These are phyloP conservation scores for Pseudogymnoascus sp. DNA, from an alignment of 2,329 filamentous ascomycete species.

Conservation along the genomic window DNA sequence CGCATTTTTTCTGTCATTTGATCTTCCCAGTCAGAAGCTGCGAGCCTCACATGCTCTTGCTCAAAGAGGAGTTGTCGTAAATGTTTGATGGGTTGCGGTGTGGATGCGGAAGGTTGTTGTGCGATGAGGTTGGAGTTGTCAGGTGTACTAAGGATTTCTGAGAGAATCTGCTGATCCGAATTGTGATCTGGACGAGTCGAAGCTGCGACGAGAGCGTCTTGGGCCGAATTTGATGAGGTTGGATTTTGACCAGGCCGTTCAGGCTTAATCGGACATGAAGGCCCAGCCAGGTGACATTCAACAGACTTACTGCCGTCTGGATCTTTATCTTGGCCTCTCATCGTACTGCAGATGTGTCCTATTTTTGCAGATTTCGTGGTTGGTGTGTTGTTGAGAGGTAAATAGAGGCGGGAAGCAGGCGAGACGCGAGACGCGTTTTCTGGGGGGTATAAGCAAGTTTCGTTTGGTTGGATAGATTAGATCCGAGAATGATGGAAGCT, in stretches of 20 bases:
- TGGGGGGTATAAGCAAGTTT: not conserved
- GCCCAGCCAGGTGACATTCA: not conserved
- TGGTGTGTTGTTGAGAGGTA: not conserved
- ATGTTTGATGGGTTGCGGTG: not conserved
- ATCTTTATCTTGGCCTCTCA: not conserved
- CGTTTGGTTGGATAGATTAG: not conserved
- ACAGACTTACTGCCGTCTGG: not conserved
- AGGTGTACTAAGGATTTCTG: not conserved
- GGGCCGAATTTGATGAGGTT: not conserved
- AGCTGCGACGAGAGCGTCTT: not conserved
- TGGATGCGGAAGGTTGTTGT: not conserved
- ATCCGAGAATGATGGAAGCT: not conserved
- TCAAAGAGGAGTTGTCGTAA: not conserved
- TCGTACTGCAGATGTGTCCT: not conserved
- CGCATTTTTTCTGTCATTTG: not conserved
- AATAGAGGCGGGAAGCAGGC: not conserved
- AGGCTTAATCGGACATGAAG: not conserved
- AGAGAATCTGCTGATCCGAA: not conserved
- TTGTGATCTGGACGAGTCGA: not conserved
- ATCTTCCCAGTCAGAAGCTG: not conserved
- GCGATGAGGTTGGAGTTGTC: not conserved
- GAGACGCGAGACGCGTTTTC: not conserved
- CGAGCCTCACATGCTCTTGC: not conserved
- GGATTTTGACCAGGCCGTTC: not conserved
- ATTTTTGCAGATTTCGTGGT: not conserved